Percentiles rank a stretch among this genome's conserved stretches.
Conservation (phyloP, 768 basidiomycete genomes). For the Symmetrospora coprosmae region DNA sequence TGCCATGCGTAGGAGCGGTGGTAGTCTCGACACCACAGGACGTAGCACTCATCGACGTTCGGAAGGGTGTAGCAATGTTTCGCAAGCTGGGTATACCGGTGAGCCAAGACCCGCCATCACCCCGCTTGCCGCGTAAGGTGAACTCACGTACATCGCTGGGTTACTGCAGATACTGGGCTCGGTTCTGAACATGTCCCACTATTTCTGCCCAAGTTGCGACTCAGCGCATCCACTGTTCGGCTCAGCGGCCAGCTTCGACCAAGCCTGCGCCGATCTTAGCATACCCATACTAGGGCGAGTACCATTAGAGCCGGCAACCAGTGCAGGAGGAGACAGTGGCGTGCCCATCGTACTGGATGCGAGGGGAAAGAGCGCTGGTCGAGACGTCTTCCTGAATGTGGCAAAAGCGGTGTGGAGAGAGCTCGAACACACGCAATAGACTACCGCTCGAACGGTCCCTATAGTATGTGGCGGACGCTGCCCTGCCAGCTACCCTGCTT, state of each 20-base stretch:
- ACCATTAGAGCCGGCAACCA: constrained; percentile 63
- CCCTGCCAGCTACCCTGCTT: too few relatives aligned
- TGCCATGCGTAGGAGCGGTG: constrained; percentile 52
- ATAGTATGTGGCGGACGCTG: too few relatives aligned
- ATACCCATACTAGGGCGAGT: constrained; percentile 63
- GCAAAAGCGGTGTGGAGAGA: not conserved
- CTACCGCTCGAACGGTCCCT: too few relatives aligned
- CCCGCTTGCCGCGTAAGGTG: not conserved
- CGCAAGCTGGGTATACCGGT: constrained; percentile 77
- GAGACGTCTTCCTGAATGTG: not conserved
- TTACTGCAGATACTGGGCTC: constrained; percentile 60
- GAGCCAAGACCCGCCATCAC: constrained; percentile 33
- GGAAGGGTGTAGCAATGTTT: constrained; percentile 86
- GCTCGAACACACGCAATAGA: not conserved
- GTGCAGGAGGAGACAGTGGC: constrained; percentile 57
- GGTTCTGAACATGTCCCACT: constrained; percentile 76
- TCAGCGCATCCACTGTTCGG: constrained; percentile 58
- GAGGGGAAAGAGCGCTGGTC: not conserved
- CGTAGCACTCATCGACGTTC: constrained; percentile 75
- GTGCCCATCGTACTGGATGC: constrained; percentile 34
- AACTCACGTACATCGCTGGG: not conserved
- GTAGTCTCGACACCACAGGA: constrained; percentile 94
- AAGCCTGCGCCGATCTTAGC: constrained; percentile 46
- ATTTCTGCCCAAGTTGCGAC: constrained; percentile 58
- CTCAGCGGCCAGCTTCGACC: constrained; percentile 49